These are phyloP conservation scores for Cyclocybe aegerita DNA, from an alignment of 768 basidiomycete genomes.

Conservation along the genomic window DNA sequence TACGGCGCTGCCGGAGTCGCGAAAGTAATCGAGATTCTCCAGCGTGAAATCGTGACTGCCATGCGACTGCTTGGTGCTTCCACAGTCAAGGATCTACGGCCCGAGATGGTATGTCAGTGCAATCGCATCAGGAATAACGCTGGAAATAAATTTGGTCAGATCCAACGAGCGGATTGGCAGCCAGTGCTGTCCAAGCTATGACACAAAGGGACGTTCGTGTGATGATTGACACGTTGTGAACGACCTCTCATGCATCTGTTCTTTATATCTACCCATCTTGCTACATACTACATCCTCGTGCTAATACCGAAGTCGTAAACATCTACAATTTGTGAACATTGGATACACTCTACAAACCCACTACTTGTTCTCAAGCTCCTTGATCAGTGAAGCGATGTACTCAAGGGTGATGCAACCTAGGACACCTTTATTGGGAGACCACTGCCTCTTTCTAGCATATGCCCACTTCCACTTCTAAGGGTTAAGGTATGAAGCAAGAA, in stretches of 20 bases:
- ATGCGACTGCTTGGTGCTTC: conserved; percentile 78
- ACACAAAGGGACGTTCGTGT: background rate
- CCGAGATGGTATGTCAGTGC: conserved; percentile 62
- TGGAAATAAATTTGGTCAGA: conserved; percentile 28
- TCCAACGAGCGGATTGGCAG: conserved; percentile 64
- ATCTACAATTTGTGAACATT: too few species aligned
- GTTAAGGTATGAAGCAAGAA: background rate
- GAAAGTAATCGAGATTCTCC: conserved; percentile 64
- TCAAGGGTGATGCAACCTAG: conserved; percentile 32
- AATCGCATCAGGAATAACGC: background rate
- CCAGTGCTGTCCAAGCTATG: conserved; percentile 38
- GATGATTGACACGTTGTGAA: too few species aligned
- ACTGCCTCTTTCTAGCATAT: conserved; percentile 46
- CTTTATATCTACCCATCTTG: conserved; percentile 1
- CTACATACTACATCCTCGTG: too few species aligned
- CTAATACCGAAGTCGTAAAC: too few species aligned
- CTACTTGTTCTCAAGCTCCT: conserved; percentile 30
- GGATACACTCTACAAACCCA: background rate
- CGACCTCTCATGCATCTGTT: background rate
- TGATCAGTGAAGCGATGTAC: conserved; percentile 39
- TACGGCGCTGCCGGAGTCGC: conserved; percentile 73
- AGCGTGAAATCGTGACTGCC: conserved; percentile 73
- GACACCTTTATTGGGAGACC: conserved; percentile 47
- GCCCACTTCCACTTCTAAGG: conserved; percentile 76
- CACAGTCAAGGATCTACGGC: conserved; percentile 61